Evolutionary conservation across 2,329 filamentous ascomycete species (phyloP).

Genomic region (Aspergillus brunneoviolaceus): DNA sequence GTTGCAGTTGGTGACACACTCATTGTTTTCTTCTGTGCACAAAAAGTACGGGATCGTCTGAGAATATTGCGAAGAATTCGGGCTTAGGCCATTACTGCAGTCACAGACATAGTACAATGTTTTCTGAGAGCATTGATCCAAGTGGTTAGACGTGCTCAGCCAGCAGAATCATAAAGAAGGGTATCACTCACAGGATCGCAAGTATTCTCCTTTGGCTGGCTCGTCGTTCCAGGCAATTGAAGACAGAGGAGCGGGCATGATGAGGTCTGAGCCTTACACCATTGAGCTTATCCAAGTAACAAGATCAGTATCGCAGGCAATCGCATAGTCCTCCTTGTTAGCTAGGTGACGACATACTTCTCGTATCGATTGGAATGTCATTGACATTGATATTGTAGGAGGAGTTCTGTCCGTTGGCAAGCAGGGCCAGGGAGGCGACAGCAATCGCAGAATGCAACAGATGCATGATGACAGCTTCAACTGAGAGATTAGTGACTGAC

Average conservation of each 20-base stretch:
- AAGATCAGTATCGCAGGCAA: slow-evolving; percentile 6
- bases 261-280: slow-evolving; percentile 45
- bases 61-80: slow-evolving; percentile 62
- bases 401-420: slow-evolving; percentile 34
- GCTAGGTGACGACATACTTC: slow-evolving; percentile 29
- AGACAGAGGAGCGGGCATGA: slow-evolving; percentile 48
- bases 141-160: neutral
- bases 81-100: slow-evolving; percentile 53
- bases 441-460: slow-evolving; percentile 31
- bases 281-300: slow-evolving; percentile 34
- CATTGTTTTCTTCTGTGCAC: slow-evolving; percentile 57
- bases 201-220: slow-evolving; percentile 36
- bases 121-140: slow-evolving; percentile 25
- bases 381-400: slow-evolving; percentile 34
- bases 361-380: slow-evolving; percentile 36
- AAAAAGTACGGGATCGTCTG: slow-evolving; percentile 63
- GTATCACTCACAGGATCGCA: slow-evolving; percentile 39
- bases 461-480: slow-evolving; percentile 24
- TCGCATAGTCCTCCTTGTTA: neutral
- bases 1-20: slow-evolving; percentile 55
- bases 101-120: slow-evolving; percentile 57
- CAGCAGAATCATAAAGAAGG: neutral
- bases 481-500: neutral
- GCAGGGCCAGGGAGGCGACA: slow-evolving; percentile 30
- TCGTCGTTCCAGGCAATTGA: slow-evolving; percentile 39